Base-by-base conservation (phyloP, 352 stramenopile genomes). In the Phytophthora cryptogea region DNA sequence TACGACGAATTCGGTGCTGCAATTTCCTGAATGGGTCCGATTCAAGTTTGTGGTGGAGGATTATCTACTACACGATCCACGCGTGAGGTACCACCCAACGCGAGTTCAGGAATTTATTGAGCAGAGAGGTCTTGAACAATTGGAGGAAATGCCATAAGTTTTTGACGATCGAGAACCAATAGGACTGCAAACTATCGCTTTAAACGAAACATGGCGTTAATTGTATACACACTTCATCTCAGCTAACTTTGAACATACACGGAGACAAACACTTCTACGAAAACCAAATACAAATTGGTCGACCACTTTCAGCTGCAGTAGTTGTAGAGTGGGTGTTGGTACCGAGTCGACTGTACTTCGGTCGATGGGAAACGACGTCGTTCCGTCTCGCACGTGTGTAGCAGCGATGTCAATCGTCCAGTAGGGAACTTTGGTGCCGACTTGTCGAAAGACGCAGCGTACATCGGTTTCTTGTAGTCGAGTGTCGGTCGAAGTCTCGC, bases 1-100 rank as follows among this genome's bases (percentile, higher is more conserved):
- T 45, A 69, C 65, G 35, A 54, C 11, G 9, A 31, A 68, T 10
- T 54, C 54, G 0, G 44, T 52, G 2, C 36, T 73, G n/a, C 39
- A 49, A 26, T 36, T 65, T 1, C 65, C 65, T 2, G 13, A 28
- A 10, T 74, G 66, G 66, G 31, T 13, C 2, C 45, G 16, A 4
- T 62, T 74, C 47, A 59, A 63, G 41, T 62, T 57, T 27, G 60
- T 36, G 3, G 55, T 70, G 0, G 66, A 74, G 27, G 39, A 74
- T n/a, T 74, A 57, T 11, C 42, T 74, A 16, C 46, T 58, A 27
- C 31, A 65, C 11, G 39, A 56, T 23, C 28, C 55, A 4, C 56
- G 33, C 0, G 14, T 59, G 33, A 65, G 58, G 56, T 68, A 43
- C 45, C 59, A 73, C 16, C 65, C 59, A 20, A 33, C 16, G 10